Percentiles rank a stretch among this genome's conserved stretches.
These are phyloP conservation scores for Aspergillus pseudoviridinutans DNA, from an alignment of 2,329 filamentous ascomycete species.

Conservation along the genomic window DNA sequence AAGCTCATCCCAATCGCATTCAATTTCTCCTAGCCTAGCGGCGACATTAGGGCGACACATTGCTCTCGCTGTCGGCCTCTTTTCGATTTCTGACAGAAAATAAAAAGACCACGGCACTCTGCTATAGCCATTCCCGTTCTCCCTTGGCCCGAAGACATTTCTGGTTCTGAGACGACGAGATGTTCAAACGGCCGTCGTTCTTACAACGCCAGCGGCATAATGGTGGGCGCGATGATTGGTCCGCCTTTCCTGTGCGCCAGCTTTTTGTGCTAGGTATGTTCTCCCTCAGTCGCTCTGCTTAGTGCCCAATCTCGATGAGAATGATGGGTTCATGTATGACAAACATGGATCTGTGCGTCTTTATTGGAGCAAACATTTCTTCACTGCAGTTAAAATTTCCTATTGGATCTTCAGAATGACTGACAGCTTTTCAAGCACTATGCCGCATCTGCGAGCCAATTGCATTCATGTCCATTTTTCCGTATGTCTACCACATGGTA, in stretches of 20 bases:
- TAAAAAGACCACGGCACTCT: conserved; percentile 7
- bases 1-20: conserved; percentile 27
- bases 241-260: conserved; percentile 55
- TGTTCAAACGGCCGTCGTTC: conserved; percentile 34
- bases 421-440: conserved; percentile 56
- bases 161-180: conserved; percentile 12
- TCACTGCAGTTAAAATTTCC: not conserved
- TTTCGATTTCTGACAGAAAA: conserved; percentile 16
- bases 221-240: conserved; percentile 29
- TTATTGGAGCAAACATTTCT: not conserved
- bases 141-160: not conserved
- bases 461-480: conserved; percentile 99
- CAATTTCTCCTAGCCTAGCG: conserved; percentile 27
- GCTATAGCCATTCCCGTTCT: conserved; percentile 1
- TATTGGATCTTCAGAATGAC: conserved; percentile 4
- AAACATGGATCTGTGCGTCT: conserved; percentile 2
- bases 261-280: conserved; percentile 48
- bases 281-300: conserved; percentile 18
- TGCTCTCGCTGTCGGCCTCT: conserved; percentile 15
- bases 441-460: conserved; percentile 98
- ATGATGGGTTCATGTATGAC: conserved; percentile 2
- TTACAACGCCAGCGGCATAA: conserved; percentile 28
- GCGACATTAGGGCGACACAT: conserved; percentile 25
- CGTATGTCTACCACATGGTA: conserved; percentile 98
- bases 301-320: conserved; percentile 13